A percentile compares a stretch with the other conserved stretches of the same genome.
These are phyloP conservation scores for Geranium brycei DNA, from an alignment of 345 rosid genomes.

Conservation along the genomic window DNA sequence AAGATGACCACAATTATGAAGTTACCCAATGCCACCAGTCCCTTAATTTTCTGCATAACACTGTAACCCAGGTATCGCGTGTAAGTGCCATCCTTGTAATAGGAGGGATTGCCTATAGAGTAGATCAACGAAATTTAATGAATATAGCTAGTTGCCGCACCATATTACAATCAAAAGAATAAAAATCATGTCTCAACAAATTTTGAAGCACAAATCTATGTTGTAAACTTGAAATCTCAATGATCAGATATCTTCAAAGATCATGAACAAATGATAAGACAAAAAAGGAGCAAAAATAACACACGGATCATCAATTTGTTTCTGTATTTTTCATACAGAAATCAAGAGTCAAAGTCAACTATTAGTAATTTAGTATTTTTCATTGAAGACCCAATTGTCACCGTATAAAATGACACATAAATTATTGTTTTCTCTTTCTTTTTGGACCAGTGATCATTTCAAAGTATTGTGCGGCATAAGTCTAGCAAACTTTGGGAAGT, in stretches of 20 bases:
- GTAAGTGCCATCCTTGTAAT: constrained; percentile 91
- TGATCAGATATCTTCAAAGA: too few species aligned
- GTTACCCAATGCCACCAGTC: constrained; percentile 99
- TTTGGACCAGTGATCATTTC: neutral
- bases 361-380: too few species aligned
- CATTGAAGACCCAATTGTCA: neutral
- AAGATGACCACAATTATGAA: constrained; percentile 15
- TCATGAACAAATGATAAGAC: too few species aligned
- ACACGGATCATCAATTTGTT: neutral
- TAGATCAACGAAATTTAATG: constrained; percentile 8
- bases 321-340: neutral
- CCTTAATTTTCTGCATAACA: constrained; percentile 89
- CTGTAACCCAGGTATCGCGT: constrained; percentile 96
- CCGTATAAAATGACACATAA: neutral
- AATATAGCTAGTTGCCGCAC: neutral
- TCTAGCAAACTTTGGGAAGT: neutral
- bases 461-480: neutral
- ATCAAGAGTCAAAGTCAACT: neutral
- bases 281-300: neutral
- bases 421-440: neutral
- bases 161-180: neutral
- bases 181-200: neutral
- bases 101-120: constrained; percentile 75
- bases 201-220: neutral
- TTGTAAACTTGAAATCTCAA: neutral